Evolutionary conservation across 257 asterid genomes (phyloP), one percentile per base, ranked within the genome.

Genomic region (Lycium barbarum): DNA sequence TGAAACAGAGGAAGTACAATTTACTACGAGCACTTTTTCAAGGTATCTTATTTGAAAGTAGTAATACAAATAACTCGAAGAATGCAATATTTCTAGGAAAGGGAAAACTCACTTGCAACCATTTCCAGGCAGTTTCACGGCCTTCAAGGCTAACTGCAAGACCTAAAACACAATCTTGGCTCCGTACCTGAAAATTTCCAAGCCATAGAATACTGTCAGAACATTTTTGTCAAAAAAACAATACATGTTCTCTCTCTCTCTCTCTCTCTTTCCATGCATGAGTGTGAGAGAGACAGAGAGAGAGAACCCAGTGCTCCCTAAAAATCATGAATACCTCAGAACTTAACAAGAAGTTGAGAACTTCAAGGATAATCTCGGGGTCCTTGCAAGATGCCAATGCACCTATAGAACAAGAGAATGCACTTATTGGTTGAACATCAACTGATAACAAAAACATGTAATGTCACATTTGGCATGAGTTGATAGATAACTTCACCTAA

Each of bases 121-220:
- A 95, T 84, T 70, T 84, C 98, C 98, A 95, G 84, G 97, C 94
- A 84, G 84, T 88, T 85, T 95, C 99, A 5, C 93, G 94, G 73
- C 95, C 97, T 40, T 95, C 97, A 63, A 89, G 85, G 84, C 97
- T 91, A 85, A 94, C 95, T 26, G 84, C 85, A 82, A 95, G 91
- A 84, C 98, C 99, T 66, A 85, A 45, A 79, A 97, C 94, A 84
- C 90, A 98, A 86, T 96, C 98, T 90, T 95, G 99, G 91, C 95
- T 95, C 90, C 99, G 89, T 47, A 97, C 99, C 98, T 97, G 76
- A 81, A 82, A 85, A 73, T 54, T 22, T 85, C 79, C 33, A 67
- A 55, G 43, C 35, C 43, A 84, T 71, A 72, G 38, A 78, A 73
- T 59, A 65, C 26, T 63, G 22, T 26, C 53, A 13, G 53, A 84